phyloP scores from a whole-genome alignment of 257 asterid genomes.

The Oldenlandia corymbosa region DNA sequence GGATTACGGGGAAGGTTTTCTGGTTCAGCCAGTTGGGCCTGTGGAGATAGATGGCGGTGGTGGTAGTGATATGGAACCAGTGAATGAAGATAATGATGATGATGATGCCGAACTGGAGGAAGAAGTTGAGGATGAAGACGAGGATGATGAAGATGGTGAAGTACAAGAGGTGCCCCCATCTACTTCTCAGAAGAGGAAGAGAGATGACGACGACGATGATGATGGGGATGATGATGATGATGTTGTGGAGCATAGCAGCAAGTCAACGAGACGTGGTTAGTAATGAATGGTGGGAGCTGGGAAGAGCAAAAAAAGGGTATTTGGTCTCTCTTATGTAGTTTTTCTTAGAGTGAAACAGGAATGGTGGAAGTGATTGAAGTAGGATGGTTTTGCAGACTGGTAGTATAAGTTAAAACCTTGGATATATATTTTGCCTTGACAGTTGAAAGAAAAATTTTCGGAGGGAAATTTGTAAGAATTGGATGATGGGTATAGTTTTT shows the following conservation, averaged over 20 bases:
- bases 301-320: too few relatives aligned
- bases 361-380: conserved; percentile 1
- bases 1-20: conserved; percentile 53
- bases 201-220: conserved; percentile 27
- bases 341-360: conserved; percentile 11
- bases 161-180: conserved; percentile 72
- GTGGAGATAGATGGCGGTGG: conserved; percentile 37
- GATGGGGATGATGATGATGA: conserved; percentile 23
- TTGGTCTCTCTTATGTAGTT: too few relatives aligned
- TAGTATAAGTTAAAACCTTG: not conserved
- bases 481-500: conserved; percentile 19
- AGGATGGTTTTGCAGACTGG: conserved; percentile 22
- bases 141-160: conserved; percentile 62
- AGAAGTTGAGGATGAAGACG: conserved; percentile 35
- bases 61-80: conserved; percentile 36
- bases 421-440: conserved; percentile 9
- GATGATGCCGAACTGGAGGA: conserved; percentile 12
- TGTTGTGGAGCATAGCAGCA: conserved; percentile 30
- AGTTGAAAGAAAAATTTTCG: conserved; percentile 24
- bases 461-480: conserved; percentile 57
- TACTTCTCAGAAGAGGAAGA: conserved; percentile 57
- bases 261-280: conserved; percentile 43
- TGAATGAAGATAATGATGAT: conserved; percentile 41
- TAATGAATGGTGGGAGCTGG: conserved; percentile 10
- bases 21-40: conserved; percentile 69